A percentile compares a stretch with the other conserved stretches of the same genome.
These are phyloP conservation scores for Lactarius hengduanensis DNA, from an alignment of 768 basidiomycete genomes.

Conservation along the genomic window DNA sequence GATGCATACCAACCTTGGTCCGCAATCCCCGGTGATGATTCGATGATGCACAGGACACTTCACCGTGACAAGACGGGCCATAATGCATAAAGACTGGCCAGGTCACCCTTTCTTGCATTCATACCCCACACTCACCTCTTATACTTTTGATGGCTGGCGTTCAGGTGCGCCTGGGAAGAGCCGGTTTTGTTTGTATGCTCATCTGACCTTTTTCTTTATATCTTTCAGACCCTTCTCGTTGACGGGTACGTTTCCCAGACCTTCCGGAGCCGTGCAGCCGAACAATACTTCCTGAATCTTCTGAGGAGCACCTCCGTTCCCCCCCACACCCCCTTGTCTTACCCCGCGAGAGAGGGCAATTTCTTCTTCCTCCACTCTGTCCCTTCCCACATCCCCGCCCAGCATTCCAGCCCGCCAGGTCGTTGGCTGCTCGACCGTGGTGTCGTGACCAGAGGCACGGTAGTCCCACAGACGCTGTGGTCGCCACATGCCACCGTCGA, in stretches of 20 bases:
- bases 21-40: not conserved
- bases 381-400: not conserved
- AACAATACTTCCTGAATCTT: not conserved
- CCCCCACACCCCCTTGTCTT: not conserved
- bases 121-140: not conserved
- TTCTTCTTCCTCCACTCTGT: not conserved
- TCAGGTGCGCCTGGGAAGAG: not conserved
- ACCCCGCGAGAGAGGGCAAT: not conserved
- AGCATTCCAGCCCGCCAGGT: not conserved
- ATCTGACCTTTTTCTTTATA: not conserved
- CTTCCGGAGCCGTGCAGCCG: not conserved
- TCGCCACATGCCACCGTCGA: not conserved
- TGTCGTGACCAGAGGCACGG: not conserved
- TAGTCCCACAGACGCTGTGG: not conserved
- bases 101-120: not conserved
- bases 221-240: not conserved
- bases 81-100: not conserved
- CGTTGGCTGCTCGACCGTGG: not conserved
- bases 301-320: not conserved
- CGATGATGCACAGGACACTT: not conserved
- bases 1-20: not conserved
- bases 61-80: not conserved
- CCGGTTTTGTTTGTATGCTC: not conserved
- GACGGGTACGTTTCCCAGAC: not conserved
- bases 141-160: not conserved